A percentile compares a stretch with the other conserved stretches of the same genome.
Evolutionary conservation across 129 eudicot species (phyloP).

Genomic region (Oenanthe sinensis): DNA sequence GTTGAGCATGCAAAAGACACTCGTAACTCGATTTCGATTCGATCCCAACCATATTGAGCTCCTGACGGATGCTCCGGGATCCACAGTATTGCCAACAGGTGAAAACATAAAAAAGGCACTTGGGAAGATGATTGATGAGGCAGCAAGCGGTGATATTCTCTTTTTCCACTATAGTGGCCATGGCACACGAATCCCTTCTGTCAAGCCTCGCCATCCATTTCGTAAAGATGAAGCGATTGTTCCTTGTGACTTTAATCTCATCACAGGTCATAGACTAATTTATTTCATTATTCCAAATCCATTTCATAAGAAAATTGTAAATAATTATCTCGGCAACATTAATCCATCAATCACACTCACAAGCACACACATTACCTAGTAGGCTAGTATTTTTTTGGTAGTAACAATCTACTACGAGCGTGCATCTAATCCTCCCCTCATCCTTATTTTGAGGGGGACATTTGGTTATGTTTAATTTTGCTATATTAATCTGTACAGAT

Average conservation of each 20-base stretch:
- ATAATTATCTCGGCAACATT: no score
- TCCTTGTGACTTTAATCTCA: constrained; percentile 80
- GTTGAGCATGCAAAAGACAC: constrained; percentile 47
- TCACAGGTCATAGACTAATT: constrained; percentile 45
- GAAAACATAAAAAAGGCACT: constrained; percentile 69
- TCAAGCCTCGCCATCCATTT: constrained; percentile 23
- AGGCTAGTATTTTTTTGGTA: no score
- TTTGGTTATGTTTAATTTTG: not conserved
- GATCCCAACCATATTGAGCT: constrained; percentile 39
- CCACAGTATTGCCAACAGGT: constrained; percentile 60
- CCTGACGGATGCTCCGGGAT: constrained; percentile 48
- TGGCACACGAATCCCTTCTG: constrained; percentile 57
- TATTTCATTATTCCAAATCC: no score
- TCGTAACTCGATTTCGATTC: constrained; percentile 43
- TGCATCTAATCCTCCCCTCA: no score
- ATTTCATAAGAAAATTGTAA: no score
- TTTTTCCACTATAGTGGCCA: constrained; percentile 88
- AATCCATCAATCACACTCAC: no score
- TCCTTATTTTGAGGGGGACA: not conserved
- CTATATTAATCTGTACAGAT: constrained; percentile 25
- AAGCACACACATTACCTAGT: no score
- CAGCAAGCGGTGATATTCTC: constrained; percentile 56
- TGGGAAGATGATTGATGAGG: constrained; percentile 48
- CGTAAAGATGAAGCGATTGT: constrained; percentile 81
- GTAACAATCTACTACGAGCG: no score